phyloP scores from a whole-genome alignment of 2,329 filamentous ascomycete genomes.

The Clarireedia monteithiana region DNA sequence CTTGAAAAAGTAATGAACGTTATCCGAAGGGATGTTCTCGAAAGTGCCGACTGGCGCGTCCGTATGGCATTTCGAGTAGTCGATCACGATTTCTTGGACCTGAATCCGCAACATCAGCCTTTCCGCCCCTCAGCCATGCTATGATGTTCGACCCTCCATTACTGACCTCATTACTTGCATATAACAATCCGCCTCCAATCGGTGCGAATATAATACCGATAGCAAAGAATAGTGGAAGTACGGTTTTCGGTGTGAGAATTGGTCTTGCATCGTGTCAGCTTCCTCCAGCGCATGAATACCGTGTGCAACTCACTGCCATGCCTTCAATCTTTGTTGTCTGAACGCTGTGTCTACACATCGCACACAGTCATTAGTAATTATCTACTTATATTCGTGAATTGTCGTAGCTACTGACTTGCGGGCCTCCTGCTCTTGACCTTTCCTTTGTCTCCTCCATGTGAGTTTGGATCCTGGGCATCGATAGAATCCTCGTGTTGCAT shows the following conservation, averaged over 20 bases:
- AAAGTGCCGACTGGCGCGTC: conserved; percentile 40
- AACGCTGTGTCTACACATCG: conserved; percentile 75
- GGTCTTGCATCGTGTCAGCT: conserved; percentile 49
- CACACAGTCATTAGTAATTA: conserved; percentile 15
- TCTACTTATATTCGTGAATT: conserved; percentile 9
- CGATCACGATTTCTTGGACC: conserved; percentile 72
- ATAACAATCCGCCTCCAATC: conserved; percentile 80
- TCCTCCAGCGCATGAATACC: conserved; percentile 4
- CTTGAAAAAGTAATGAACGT: conserved; percentile 48
- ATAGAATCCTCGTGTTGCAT: conserved; percentile 40
- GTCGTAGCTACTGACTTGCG: conserved; percentile 55
- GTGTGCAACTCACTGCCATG: conserved; percentile 74
- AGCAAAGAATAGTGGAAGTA: conserved; percentile 82
- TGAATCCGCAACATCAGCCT: not conserved
- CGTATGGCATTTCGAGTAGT: conserved; percentile 73
- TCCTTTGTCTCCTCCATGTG: conserved; percentile 47
- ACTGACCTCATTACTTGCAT: conserved; percentile 70
- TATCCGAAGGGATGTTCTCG: not conserved
- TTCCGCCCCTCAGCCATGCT: not conserved
- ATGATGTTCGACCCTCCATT: not conserved
- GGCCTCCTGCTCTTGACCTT: conserved; percentile 89
- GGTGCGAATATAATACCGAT: conserved; percentile 90
- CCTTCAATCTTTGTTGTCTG: conserved; percentile 91
- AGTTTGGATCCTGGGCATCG: conserved; percentile 44
- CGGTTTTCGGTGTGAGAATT: conserved; percentile 90